These are phyloP conservation scores for Lepidium campestre DNA, from an alignment of 441 rosid genomes.

Conservation along the genomic window DNA sequence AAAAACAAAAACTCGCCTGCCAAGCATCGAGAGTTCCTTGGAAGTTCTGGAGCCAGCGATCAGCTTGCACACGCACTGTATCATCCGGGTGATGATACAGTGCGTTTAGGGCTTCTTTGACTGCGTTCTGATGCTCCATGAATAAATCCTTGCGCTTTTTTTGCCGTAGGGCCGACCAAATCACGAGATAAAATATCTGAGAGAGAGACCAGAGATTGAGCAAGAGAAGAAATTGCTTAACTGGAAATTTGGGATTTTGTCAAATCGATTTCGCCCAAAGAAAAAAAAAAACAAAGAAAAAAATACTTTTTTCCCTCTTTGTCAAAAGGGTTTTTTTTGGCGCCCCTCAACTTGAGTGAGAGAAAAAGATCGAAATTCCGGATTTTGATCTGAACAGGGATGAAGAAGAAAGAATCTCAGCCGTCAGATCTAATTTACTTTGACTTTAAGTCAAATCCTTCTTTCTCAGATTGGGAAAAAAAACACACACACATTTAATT, in stretches of 20 bases:
- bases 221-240: background rate
- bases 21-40: slow-evolving; percentile 96
- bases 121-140: slow-evolving; percentile 84
- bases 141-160: slow-evolving; percentile 7
- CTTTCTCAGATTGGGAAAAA: background rate
- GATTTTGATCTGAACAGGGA: slow-evolving; percentile 12
- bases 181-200: slow-evolving; percentile 12
- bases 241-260: background rate
- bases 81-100: slow-evolving; percentile 96
- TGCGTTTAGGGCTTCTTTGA: slow-evolving; percentile 92
- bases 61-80: slow-evolving; percentile 73
- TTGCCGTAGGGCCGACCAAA: slow-evolving; percentile 22
- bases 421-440: slow-evolving; percentile 24
- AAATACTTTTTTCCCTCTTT: slow-evolving; percentile 4
- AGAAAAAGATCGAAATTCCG: slow-evolving; percentile 25
- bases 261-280: slow-evolving; percentile 17
- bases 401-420: slow-evolving; percentile 14
- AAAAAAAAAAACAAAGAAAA: background rate
- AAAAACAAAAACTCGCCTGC: slow-evolving; percentile 50
- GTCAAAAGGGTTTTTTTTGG: slow-evolving; percentile 24
- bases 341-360: slow-evolving; percentile 28
- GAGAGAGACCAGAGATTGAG: background rate
- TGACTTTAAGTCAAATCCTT: slow-evolving; percentile 25
- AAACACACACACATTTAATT: background rate
- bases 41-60: slow-evolving; percentile 87